Evolutionary conservation across 306 rosid genomes (phyloP).

Genomic region (Casuarina cunninghamiana): DNA sequence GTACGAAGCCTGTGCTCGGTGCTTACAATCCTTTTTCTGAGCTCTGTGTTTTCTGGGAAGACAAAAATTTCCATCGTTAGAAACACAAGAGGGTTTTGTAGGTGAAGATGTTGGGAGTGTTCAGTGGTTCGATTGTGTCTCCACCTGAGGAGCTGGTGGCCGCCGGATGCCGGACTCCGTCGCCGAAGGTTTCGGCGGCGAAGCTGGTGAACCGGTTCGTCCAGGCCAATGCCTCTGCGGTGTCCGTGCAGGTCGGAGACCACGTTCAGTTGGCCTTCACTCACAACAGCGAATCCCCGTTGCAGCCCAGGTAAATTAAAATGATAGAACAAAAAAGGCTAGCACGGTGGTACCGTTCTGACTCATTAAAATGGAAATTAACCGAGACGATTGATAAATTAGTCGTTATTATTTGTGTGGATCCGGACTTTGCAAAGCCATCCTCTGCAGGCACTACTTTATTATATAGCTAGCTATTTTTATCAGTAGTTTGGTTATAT

Average conservation of each 20-base stretch:
- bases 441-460: no score
- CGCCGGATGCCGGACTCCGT: constrained; percentile 91
- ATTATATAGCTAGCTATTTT: no score
- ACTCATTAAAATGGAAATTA: background rate
- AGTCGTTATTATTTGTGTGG: no score
- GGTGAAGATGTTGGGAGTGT: constrained; percentile 70
- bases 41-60: background rate
- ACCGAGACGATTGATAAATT: no score
- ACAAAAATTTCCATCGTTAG: constrained; percentile 7
- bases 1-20: background rate
- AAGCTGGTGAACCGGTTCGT: constrained; percentile 65
- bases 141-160: constrained; percentile 91
- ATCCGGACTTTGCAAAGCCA: no score
- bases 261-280: constrained; percentile 65
- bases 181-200: constrained; percentile 65
- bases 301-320: constrained; percentile 68
- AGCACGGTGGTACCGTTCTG: background rate
- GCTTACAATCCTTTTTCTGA: constrained; percentile 20
- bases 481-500: no score
- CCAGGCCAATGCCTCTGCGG: constrained; percentile 49
- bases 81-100: background rate
- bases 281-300: constrained; percentile 68
- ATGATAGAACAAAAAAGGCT: background rate
- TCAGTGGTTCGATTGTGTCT: constrained; percentile 75
- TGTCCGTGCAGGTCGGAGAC: constrained; percentile 71